A percentile compares a stretch with the other conserved stretches of the same genome.
These are phyloP conservation scores for Stemphylium beticola DNA, from an alignment of 2,329 filamentous ascomycete genomes.

Conservation along the genomic window DNA sequence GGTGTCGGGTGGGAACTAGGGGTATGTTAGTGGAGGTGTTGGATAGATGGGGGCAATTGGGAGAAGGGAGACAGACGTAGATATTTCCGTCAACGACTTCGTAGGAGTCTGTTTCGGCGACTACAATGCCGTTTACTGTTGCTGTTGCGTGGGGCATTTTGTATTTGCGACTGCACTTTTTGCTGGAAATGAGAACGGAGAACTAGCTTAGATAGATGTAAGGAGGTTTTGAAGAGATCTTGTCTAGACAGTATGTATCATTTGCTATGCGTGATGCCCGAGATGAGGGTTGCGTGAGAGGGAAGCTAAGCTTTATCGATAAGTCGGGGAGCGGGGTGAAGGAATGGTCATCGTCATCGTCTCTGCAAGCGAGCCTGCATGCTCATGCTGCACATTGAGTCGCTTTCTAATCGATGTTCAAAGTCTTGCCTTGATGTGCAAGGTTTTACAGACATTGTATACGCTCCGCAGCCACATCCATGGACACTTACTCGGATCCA, in stretches of 20 bases:
- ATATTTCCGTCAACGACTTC: conserved; percentile 66
- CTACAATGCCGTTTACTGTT: conserved; percentile 55
- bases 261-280: neutral
- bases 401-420: too few relatives aligned
- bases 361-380: neutral
- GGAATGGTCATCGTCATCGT: conserved; percentile 11
- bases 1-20: conserved; percentile 50
- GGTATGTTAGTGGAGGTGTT: neutral
- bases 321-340: conserved; percentile 12
- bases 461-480: neutral
- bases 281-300: neutral
- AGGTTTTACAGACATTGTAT: neutral
- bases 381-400: too few relatives aligned
- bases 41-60: too few relatives aligned
- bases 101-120: conserved; percentile 60
- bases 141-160: conserved; percentile 53
- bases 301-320: conserved; percentile 18
- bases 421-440: too few relatives aligned
- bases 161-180: neutral
- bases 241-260: neutral
- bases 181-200: neutral
- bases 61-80: conserved; percentile 48
- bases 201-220: too few relatives aligned
- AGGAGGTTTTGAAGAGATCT: too few relatives aligned
- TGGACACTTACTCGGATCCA: neutral